These are phyloP conservation scores for Knufia petricola DNA, from an alignment of 2,329 filamentous ascomycete genomes.

Conservation along the genomic window DNA sequence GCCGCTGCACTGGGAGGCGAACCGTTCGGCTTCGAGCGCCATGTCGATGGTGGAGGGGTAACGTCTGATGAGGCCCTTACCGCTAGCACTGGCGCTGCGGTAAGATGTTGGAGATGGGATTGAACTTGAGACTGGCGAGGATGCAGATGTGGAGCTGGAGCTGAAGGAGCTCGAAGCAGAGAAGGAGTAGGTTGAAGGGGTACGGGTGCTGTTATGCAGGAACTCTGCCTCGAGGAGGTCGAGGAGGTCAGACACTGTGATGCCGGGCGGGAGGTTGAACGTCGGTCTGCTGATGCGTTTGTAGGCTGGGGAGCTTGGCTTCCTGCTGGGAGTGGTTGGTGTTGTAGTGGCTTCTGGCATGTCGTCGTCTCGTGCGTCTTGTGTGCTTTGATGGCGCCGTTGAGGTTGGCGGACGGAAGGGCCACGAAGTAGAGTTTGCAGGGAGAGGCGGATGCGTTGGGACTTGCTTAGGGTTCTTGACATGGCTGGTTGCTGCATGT, in stretches of 20 bases:
- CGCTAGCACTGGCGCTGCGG: too few relatives aligned
- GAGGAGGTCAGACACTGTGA: conserved; percentile 3
- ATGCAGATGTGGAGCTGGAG: too few relatives aligned
- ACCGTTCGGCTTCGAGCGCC: conserved; percentile 34
- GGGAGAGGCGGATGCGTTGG: neutral
- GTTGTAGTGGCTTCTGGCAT: neutral
- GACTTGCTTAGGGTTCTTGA: neutral
- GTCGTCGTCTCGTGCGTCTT: neutral
- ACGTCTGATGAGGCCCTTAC: conserved; percentile 30
- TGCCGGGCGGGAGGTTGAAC: conserved; percentile 6
- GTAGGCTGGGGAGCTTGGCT: neutral
- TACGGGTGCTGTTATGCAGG: neutral
- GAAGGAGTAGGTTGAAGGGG: conserved; percentile 1
- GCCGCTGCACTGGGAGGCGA: too few relatives aligned
- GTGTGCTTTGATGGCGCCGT: neutral
- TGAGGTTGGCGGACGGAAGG: neutral
- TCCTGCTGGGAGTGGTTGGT: neutral
- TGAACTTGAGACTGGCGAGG: conserved; percentile 7
- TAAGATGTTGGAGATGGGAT: conserved; percentile 6
- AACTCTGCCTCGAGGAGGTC: conserved; percentile 7
- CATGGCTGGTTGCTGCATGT: conserved; percentile 8
- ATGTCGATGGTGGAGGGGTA: conserved; percentile 37
- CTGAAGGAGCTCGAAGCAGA: conserved; percentile 23
- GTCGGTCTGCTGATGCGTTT: conserved; percentile 1
- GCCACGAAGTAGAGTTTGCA: conserved; percentile 6